Conservation (phyloP, 257 asterid genomes). For the Nicotiana attenuata region DNA sequence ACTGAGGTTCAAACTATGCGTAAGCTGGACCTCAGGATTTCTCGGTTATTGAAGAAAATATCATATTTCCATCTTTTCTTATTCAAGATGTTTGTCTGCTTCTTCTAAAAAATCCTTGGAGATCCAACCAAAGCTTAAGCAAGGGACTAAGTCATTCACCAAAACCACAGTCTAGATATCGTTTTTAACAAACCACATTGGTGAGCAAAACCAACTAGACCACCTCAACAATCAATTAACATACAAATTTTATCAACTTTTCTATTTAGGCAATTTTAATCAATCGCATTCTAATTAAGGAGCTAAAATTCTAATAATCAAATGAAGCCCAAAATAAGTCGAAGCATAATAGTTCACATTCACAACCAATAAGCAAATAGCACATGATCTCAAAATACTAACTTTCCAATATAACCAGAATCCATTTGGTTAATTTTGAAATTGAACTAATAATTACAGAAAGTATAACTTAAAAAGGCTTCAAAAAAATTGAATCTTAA, state of each 20-base stretch:
- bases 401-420: background rate
- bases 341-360: background rate
- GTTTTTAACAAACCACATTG: background rate
- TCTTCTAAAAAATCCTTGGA: background rate
- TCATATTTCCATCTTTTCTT: background rate
- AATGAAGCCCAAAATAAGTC: background rate
- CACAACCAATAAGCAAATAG: background rate
- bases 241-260: background rate
- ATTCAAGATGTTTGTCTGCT: background rate
- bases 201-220: background rate
- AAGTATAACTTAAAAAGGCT: background rate
- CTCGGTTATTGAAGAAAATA: no score
- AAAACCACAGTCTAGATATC: background rate
- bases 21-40: no score
- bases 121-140: background rate
- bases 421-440: background rate
- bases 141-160: background rate
- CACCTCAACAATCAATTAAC: background rate
- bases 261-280: background rate
- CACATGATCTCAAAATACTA: background rate
- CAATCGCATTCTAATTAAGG: background rate
- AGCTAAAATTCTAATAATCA: background rate
- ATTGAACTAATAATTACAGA: background rate
- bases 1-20: no score
- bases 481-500: background rate